These are phyloP conservation scores for Xerocomus brunneocitrinus DNA, from an alignment of 768 basidiomycete genomes.

Conservation along the genomic window DNA sequence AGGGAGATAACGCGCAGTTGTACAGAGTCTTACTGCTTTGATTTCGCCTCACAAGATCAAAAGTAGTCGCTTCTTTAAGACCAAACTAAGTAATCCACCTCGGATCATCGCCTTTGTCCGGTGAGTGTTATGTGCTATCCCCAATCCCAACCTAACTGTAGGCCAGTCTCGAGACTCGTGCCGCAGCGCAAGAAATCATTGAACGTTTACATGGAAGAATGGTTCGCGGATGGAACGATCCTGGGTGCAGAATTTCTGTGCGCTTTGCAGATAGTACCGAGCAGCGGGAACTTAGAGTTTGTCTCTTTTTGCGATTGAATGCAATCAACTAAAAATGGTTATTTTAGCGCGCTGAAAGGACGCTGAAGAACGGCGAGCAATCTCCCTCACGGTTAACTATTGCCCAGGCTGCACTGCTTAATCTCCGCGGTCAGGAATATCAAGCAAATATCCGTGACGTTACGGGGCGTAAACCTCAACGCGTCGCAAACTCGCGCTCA, in stretches of 20 bases:
- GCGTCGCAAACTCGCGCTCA: slow-evolving; percentile 1
- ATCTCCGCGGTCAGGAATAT: slow-evolving; percentile 63
- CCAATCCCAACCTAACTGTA: not conserved
- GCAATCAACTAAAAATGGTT: not conserved
- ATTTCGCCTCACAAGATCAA: slow-evolving; percentile 69
- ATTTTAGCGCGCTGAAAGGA: slow-evolving; percentile 56
- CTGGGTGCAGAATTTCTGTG: slow-evolving; percentile 73
- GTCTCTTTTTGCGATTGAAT: slow-evolving; percentile 21
- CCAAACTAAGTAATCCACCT: slow-evolving; percentile 68
- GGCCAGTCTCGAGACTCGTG: slow-evolving; percentile 61
- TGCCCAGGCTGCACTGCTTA: slow-evolving; percentile 73
- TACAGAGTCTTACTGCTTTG: slow-evolving; percentile 57
- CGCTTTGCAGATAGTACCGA: slow-evolving; percentile 76
- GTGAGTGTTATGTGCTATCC: slow-evolving; percentile 34
- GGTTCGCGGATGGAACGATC: slow-evolving; percentile 75
- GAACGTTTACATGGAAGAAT: slow-evolving; percentile 75
- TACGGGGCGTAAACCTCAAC: slow-evolving; percentile 9
- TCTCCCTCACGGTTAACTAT: slow-evolving; percentile 67
- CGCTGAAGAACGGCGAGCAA: slow-evolving; percentile 54
- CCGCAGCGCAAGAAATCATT: slow-evolving; percentile 71
- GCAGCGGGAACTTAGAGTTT: slow-evolving; percentile 69
- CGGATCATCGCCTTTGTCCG: slow-evolving; percentile 80
- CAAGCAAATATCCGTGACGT: slow-evolving; percentile 17
- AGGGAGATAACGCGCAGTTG: not conserved
- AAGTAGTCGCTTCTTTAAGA: slow-evolving; percentile 77